phyloP scores from a whole-genome alignment of 2,329 filamentous ascomycete genomes.

The Penicillium sp. region DNA sequence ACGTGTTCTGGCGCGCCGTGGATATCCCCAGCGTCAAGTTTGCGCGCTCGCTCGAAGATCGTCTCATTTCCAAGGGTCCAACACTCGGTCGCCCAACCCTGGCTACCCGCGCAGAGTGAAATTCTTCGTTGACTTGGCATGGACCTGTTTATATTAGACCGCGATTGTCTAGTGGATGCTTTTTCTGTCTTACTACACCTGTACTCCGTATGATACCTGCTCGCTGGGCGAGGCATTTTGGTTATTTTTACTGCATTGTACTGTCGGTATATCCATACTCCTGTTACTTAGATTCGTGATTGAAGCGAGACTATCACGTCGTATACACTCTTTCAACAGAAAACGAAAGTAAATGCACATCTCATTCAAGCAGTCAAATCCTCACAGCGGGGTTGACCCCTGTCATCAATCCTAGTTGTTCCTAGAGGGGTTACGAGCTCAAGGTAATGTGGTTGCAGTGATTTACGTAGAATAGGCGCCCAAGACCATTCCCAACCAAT shows the following conservation, averaged over 20 bases:
- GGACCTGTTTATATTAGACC: not conserved
- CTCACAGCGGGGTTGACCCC: not conserved
- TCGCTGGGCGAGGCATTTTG: slow-evolving; percentile 10
- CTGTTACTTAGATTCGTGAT: not conserved
- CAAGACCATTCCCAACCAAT: not conserved
- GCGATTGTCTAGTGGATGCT: not conserved
- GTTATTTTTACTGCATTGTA: not conserved
- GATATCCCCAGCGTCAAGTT: slow-evolving; percentile 55
- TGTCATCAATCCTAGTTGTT: not conserved
- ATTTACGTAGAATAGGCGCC: not conserved
- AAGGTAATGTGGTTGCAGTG: not conserved
- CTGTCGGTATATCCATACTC: not conserved
- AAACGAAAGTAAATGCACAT: not conserved
- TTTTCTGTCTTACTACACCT: not conserved
- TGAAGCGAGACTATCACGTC: not conserved
- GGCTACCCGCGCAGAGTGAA: slow-evolving; percentile 9
- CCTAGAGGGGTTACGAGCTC: not conserved
- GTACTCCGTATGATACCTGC: slow-evolving; percentile 5
- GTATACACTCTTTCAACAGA: not conserved
- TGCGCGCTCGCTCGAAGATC: slow-evolving; percentile 51
- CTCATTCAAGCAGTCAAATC: not conserved
- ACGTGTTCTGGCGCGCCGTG: slow-evolving; percentile 60
- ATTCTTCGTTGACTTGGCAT: not conserved
- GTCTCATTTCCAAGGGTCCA: slow-evolving; percentile 27
- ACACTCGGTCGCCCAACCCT: slow-evolving; percentile 7